These are phyloP conservation scores for Carnegiea gigantea DNA, from an alignment of 179 eudicot genomes.

Conservation along the genomic window DNA sequence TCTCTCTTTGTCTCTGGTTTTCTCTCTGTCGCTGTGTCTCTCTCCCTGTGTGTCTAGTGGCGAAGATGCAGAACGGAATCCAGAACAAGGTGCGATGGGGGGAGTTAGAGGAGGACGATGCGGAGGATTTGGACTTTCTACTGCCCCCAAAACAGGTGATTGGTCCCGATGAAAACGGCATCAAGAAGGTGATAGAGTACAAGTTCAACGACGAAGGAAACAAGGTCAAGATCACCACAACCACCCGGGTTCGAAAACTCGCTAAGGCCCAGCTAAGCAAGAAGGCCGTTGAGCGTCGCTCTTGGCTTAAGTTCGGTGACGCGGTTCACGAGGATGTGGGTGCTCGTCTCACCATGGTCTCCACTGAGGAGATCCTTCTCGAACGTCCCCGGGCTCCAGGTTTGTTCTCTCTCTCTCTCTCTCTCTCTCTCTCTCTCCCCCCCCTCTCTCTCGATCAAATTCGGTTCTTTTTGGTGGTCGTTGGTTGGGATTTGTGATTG, in stretches of 20 bases:
- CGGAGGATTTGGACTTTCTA: conserved; percentile 45
- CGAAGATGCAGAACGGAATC: not conserved
- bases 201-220: conserved; percentile 53
- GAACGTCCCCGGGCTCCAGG: conserved; percentile 67
- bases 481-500: not conserved
- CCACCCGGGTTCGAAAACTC: conserved; percentile 59
- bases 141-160: conserved; percentile 51
- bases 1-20: no score
- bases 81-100: conserved; percentile 53
- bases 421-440: no score
- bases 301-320: conserved; percentile 80
- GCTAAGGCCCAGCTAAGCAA: conserved; percentile 71
- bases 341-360: conserved; percentile 59
- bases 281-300: conserved; percentile 65
- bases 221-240: conserved; percentile 66
- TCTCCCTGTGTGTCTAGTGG: not conserved
- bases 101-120: conserved; percentile 61
- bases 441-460: not conserved
- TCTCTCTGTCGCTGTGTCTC: not conserved
- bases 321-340: conserved; percentile 70
- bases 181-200: conserved; percentile 55
- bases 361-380: conserved; percentile 67
- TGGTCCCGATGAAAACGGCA: conserved; percentile 55
- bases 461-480: not conserved
- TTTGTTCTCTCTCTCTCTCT: conserved; percentile 6